Conservation (phyloP, 257 asterid species). For the Primulina tabacum region DNA sequence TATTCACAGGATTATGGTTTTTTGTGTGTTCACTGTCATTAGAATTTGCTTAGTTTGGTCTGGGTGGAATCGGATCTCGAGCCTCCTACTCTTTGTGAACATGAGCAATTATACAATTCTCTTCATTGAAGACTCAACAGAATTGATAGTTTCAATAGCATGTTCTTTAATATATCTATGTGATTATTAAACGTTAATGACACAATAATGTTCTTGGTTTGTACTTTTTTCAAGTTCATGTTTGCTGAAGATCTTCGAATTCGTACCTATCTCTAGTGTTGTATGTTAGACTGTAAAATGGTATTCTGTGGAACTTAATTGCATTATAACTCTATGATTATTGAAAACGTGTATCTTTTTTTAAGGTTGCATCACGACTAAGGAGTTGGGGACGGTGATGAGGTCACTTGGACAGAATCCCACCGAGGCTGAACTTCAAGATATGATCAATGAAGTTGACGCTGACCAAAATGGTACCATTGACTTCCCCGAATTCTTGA, state of each 20-base stretch:
- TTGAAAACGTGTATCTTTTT: conserved; percentile 2
- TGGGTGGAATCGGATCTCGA: not conserved
- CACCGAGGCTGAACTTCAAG: conserved; percentile 60
- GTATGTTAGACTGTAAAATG: not conserved
- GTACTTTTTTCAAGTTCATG: not conserved
- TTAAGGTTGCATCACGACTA: conserved; percentile 60
- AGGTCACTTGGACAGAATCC: conserved; percentile 73
- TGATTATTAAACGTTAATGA: not conserved
- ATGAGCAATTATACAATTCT: not conserved
- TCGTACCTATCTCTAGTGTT: not conserved
- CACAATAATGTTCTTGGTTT: conserved; percentile 1
- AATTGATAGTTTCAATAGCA: conserved; percentile 2
- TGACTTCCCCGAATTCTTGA: conserved; percentile 68
- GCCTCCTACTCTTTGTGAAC: not conserved
- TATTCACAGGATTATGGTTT: not conserved
- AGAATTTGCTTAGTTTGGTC: not conserved
- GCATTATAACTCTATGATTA: not conserved
- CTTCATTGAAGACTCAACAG: not conserved
- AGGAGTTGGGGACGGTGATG: conserved; percentile 73
- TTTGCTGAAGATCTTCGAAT: not conserved
- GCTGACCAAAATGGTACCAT: conserved; percentile 67
- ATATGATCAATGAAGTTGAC: conserved; percentile 63
- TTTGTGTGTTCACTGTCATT: not conserved
- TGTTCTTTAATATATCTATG: not conserved
- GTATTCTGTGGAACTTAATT: not conserved